Evolutionary conservation across 2,329 filamentous ascomycete genomes (phyloP), one percentile per base, ranked within the genome.

Genomic region (Aspergillus neoniger): DNA sequence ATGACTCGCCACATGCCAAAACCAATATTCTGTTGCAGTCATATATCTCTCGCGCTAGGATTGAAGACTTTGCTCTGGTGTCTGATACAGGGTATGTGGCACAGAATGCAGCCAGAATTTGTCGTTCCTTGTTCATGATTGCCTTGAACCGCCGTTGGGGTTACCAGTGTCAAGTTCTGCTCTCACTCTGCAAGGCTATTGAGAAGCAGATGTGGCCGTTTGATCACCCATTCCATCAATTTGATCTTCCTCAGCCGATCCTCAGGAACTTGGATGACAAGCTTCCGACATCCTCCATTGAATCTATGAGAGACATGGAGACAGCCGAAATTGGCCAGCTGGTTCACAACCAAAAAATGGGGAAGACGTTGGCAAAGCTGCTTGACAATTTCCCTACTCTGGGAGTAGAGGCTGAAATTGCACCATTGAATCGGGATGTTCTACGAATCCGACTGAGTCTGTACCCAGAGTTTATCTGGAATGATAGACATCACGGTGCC

Each of bases 121-220:
- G 93, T 71, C 85, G 96, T 63, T 92, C 96, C 2, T 79, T 99
- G 15, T 99, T 99, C 77, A 96, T 98, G 92, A 94, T 99, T 69
- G 94, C 95, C 1, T 81, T 99, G 55, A 98, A 98, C 75, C 85
- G 95, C 61, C 86, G 92, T 67, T 99, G 95, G 95, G 95, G 96
- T 0, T 90, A 96, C 69, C 92, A 98, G 75, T 99, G 96, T 67
- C 83, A 96, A 41, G 92, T 98, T 1, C 80, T 99, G 32, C 80
- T 99, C 47, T 96, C 92, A 0, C 82, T 99, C 65, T 96, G 93
- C 76, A 98, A 98, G 78, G 96, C 95, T 0, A 97, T 99, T 58
- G 96, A 99, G 77, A 96, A 92, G 77, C 89, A 92, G 60, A 88
- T 96, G 10, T 99, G 95, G 95, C 88, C 93, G 0, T 96, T 92